These are phyloP conservation scores for Cordyceps militaris DNA, from an alignment of 2,329 filamentous ascomycete genomes.

Conservation along the genomic window DNA sequence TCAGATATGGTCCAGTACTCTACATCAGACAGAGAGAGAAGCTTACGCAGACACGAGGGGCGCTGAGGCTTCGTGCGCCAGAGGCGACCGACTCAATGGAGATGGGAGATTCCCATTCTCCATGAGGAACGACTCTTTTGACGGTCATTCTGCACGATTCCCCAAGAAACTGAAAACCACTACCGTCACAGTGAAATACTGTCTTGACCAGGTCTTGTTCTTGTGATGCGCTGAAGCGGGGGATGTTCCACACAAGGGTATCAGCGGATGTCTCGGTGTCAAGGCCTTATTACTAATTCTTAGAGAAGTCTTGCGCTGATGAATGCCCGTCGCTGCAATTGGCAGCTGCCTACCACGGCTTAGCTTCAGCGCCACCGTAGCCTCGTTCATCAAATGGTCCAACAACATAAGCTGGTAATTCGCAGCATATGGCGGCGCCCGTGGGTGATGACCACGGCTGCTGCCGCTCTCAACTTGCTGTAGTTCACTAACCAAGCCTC, in stretches of 20 bases:
- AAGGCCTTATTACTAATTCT: too few species aligned
- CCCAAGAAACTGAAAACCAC: not conserved
- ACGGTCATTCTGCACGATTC: slow-evolving; percentile 20
- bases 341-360: not conserved
- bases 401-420: too few species aligned
- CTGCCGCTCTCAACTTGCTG: too few species aligned
- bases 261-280: not conserved
- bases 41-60: slow-evolving; percentile 31
- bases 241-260: not conserved
- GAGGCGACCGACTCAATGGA: slow-evolving; percentile 29
- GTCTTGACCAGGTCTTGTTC: not conserved
- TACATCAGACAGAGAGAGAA: not conserved
- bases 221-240: not conserved
- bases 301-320: too few species aligned
- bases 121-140: slow-evolving; percentile 27
- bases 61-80: slow-evolving; percentile 26
- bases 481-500: too few species aligned
- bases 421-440: too few species aligned
- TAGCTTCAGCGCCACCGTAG: not conserved
- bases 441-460: too few species aligned
- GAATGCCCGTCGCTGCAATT: too few species aligned
- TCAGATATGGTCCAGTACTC: not conserved
- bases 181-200: not conserved
- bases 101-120: slow-evolving; percentile 34
- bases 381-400: too few species aligned